Base-by-base conservation (phyloP, 805 yeast genomes). In the Lachancea cidri region DNA sequence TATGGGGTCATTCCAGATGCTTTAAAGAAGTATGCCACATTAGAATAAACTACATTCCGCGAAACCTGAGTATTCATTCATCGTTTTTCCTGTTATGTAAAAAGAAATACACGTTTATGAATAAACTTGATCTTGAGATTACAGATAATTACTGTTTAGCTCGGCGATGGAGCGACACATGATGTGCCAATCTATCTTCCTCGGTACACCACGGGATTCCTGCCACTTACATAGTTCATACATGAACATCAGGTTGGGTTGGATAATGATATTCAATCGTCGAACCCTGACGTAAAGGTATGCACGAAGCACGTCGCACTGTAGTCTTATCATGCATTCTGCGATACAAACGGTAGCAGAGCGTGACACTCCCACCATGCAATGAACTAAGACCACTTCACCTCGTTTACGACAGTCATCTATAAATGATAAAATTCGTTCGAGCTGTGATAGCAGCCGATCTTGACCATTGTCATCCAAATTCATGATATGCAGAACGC, bases 341-440 rank as follows among this genome's bases (percentile, higher is more conserved):
- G 96, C 96, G 50, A 91, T 91, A 52, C 94, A 91, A 8, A 91
- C 94, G 0, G 97, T 86, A 0, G 97, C 98, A 2, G 95, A 86
- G 41, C 98, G 69, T 0, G 96, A 86, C 3, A 91, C 98, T 0
- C 98, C 98, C 36, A 87, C 97, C 56, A 95, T 84, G 54, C 98
- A 91, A 60, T 91, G 98, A 8, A 91, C 89, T 45, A 91, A 68
- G 2, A 81, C 77, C 35, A 74, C 75, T 17, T 76, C 77, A 29
- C 64, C 65, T 1, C 50, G 49, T 16, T 59, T 49, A 47, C 68
- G 66, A 15, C 76, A 75, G 19, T 70, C 72, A 39, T 85, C 83
- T 38, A 88, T 76, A 54, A 79, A 86, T 1, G 73, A 67, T 31
- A 91, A 66, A 17, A 89, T 80, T 30, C 72, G 71, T 11, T 80